Evolutionary conservation across 768 basidiomycete species (phyloP), one percentile per base, ranked within the genome.

Genomic region (Rhodocollybia butyracea): DNA sequence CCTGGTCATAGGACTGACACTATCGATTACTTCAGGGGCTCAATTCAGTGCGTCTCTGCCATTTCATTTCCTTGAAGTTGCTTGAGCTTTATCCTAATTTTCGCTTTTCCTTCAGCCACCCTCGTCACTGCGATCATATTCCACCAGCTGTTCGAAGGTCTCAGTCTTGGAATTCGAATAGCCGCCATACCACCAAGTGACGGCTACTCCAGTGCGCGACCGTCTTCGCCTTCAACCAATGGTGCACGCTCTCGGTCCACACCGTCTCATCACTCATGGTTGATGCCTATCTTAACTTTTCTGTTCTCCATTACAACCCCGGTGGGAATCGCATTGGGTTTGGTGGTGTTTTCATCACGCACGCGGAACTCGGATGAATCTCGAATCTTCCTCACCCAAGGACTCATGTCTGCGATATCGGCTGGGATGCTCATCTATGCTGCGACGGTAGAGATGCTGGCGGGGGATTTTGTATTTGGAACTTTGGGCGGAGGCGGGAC

Each of bases 351-450:
- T 46, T 59, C 66, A 2, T 66, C 63, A 55, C 68, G n/a, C n/a
- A n/a, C n/a, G n/a, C n/a, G n/a, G 60, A 79, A 79, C 73, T 8
- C 72, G 73, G n/a, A 72, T 85, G 66, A n/a, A n/a, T n/a, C n/a
- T n/a, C n/a, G n/a, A n/a, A n/a, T n/a, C n/a, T 69, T 74, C 38
- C 74, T 88, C 15, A 76, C 77, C 1, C 85, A 88, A 65, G 90
- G 90, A 19, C 63, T 91, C 41, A 85, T 91, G 85, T 86, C 84
- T 6, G 88, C 88, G 17, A 75, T 91, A 30, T 89, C 87, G 0
- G 88, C 89, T 0, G 89, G 90, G 3, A 84, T 92, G 86, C 78
- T 93, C 45, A 90, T 86, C 42, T 92, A 91, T 62, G 90, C 86
- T 0, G 82, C 86, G 11, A 88, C 85, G 10, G 89, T 92, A 6